Evolutionary conservation across 345 rosid genomes (phyloP), one percentile per base, ranked within the genome.

Genomic region (Chamaenerion angustifolium): DNA sequence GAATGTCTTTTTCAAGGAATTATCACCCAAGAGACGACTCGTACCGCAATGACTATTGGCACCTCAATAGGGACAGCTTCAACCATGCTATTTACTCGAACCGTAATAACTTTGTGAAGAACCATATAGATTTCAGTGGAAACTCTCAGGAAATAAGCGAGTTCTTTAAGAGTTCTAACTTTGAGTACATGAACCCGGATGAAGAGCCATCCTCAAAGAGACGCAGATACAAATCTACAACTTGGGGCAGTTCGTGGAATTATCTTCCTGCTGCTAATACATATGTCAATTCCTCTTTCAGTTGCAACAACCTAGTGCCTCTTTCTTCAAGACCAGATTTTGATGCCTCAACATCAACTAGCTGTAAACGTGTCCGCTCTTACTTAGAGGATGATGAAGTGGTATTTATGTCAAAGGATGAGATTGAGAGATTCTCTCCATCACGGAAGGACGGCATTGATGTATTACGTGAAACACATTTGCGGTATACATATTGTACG

Each of bases 371-470:
- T 57, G 81, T 70, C 44, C 68, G 82, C 16, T 65, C 84, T 49
- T 64, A 66, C 35, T 52, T 75, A 63, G 94, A 78, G 55, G 94
- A 78, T 40, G 85, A 74, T 57, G 83, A 78, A 53, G 71, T 76
- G 4, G 54, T 65, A 3, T 83, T 83, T 54, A 58, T 83, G 79
- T 80, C 94, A 4, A 74, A 75, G 71, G 81, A 78, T 65, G 85
- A 78, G 61, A 83, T 83, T 55, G 94, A 83, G 54, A 74, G 78
- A 65, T 51, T 43, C 66, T 83, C 94, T 3, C 94, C 94, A 9
- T 83, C 94, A 17, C 78, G 94, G 66, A 83, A 75, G 71, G 94
- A 83, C 64, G 94, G 94, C 11, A 83, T 83, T 37, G 88, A 80
- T 71, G 82, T 65, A 2, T 52, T 69, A 35, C 74, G 81, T 0